phyloP scores from a whole-genome alignment of 2,329 filamentous ascomycete species.

The Curvularia lunata region DNA sequence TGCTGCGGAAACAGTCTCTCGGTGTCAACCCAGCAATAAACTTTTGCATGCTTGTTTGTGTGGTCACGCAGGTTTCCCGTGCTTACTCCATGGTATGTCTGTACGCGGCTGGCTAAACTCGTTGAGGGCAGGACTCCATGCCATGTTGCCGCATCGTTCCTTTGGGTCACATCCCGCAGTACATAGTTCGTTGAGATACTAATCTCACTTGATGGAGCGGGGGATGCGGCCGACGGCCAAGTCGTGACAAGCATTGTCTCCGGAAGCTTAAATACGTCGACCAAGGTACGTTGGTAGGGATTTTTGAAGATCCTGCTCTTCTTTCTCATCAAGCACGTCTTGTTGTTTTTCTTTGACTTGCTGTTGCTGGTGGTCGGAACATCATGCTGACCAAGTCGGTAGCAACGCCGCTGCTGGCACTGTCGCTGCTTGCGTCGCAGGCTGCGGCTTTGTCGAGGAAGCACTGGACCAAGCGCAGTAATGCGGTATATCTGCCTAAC shows the following conservation, averaged over 20 bases:
- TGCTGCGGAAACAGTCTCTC: no score
- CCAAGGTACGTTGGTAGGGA: slow-evolving; percentile 5
- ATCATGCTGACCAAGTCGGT: slow-evolving; percentile 24
- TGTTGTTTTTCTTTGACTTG: not conserved
- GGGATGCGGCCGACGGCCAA: not conserved
- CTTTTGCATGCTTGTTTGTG: not conserved
- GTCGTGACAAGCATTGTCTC: not conserved
- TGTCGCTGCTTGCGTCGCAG: slow-evolving; percentile 22
- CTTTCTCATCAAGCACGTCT: not conserved
- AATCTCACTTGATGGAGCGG: no score
- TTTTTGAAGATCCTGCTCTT: not conserved
- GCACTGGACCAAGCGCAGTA: slow-evolving; percentile 29
- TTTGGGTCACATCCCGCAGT: not conserved
- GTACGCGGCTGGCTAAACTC: not conserved
- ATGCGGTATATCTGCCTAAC: slow-evolving; percentile 43
- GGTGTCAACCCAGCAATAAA: not conserved
- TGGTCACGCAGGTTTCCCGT: not conserved
- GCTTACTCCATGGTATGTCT: not conserved
- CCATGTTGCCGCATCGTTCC: not conserved
- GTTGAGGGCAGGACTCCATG: not conserved
- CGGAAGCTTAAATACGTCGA: slow-evolving; percentile 19
- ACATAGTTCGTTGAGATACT: not conserved
- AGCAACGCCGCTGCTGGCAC: slow-evolving; percentile 17
- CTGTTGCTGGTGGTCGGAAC: not conserved
- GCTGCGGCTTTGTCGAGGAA: slow-evolving; percentile 26